A percentile compares a stretch with the other conserved stretches of the same genome.
Conservation (phyloP, 371 early-diverging fungal species). For the Mortierella sp. region DNA sequence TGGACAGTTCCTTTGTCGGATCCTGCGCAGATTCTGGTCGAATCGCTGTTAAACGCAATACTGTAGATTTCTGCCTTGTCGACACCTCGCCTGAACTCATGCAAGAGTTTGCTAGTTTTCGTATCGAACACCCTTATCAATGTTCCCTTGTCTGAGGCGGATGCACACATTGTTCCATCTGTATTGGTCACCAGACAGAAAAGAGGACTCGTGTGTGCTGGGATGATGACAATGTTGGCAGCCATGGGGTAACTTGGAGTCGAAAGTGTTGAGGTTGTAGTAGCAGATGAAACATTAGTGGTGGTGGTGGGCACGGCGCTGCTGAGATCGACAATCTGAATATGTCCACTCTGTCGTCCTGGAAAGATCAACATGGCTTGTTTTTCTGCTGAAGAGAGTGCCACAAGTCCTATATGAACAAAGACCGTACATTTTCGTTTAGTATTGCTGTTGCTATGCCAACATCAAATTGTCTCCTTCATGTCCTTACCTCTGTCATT, state of each 20-base stretch:
- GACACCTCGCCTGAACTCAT: conserved; percentile 90
- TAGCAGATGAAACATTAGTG: conserved; percentile 31
- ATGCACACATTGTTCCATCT: conserved; percentile 83
- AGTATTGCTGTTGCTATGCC: too few relatives aligned
- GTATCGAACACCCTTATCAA: conserved; percentile 91
- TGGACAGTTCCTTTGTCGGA: conserved; percentile 96
- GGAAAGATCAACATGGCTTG: conserved; percentile 80
- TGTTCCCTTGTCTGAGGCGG: conserved; percentile 91
- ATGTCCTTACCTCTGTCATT: conserved; percentile 76
- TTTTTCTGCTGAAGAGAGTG: conserved; percentile 68
- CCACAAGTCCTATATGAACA: conserved; percentile 63
- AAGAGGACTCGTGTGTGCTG: conserved; percentile 85
- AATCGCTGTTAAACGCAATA: conserved; percentile 86
- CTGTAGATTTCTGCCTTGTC: conserved; percentile 91
- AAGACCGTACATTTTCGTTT: neutral
- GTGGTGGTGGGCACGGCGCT: conserved; percentile 60
- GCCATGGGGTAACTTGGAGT: conserved; percentile 46
- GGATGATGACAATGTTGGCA: conserved; percentile 80
- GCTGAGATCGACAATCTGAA: conserved; percentile 87
- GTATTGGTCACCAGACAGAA: conserved; percentile 80
- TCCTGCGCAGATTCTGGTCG: conserved; percentile 83
- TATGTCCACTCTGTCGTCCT: conserved; percentile 83
- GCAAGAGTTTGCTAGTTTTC: conserved; percentile 74
- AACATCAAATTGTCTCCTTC: neutral
- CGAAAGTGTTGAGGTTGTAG: conserved; percentile 28